Conservation (phyloP, 163 green algal genomes). For the Botryococcus braunii region DNA sequence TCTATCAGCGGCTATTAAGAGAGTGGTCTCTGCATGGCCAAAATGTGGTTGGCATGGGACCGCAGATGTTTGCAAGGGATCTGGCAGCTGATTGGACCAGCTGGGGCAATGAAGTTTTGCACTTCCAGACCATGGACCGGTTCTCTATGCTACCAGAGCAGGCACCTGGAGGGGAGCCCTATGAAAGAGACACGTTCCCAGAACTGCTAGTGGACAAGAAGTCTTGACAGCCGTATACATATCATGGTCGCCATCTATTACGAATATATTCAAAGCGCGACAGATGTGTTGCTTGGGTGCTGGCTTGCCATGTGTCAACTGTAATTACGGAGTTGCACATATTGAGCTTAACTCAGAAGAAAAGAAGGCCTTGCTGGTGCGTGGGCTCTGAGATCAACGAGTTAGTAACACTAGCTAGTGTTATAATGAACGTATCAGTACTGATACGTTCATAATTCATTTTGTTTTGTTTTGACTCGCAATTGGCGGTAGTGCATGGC, state of each 20-base stretch:
- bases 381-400: too few relatives aligned
- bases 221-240: neutral
- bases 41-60: neutral
- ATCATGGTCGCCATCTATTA: neutral
- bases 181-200: neutral
- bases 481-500: too few relatives aligned
- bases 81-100: constrained; percentile 39
- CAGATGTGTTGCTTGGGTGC: too few relatives aligned
- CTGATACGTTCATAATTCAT: too few relatives aligned
- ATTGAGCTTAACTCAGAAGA: too few relatives aligned
- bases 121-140: constrained; percentile 29
- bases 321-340: too few relatives aligned
- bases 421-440: too few relatives aligned
- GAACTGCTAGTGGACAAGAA: neutral
- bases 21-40: neutral
- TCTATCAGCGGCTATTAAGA: neutral
- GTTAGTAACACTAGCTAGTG: too few relatives aligned
- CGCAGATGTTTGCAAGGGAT: constrained; percentile 62
- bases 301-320: too few relatives aligned
- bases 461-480: too few relatives aligned
- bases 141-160: constrained; percentile 7
- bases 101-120: constrained; percentile 54
- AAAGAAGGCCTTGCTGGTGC: too few relatives aligned
- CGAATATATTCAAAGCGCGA: too few relatives aligned
- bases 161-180: neutral